Evolutionary conservation across 352 stramenopile genomes (phyloP), one percentile per base, ranked within the genome.

Genomic region (Pythium sukuiense): DNA sequence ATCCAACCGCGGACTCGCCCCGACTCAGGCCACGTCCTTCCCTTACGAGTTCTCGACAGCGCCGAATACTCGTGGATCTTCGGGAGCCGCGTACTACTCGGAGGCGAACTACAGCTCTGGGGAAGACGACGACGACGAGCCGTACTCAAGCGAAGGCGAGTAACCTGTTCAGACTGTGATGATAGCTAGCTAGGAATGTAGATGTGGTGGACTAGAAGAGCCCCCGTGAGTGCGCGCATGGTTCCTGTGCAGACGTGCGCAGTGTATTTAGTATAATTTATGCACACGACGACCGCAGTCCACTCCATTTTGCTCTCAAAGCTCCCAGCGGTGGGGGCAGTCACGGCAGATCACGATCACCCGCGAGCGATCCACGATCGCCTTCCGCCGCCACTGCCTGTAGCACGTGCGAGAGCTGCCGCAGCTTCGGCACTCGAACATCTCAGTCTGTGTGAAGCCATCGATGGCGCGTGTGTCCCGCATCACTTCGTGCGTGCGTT

Each of bases 401-500:
- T 95, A 93, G 55, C 86, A 77, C 59, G 85, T 95, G 48, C 83
- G 77, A 29, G 77, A 79, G 43, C 80, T 89, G 13, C 87, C 85
- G 49, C 87, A 95, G 56, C 77, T 88, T 30, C 85, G 87, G 63
- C 87, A 95, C 68, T 93, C 86, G 32, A 95, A 95, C 29, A 93
- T 65, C 48, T 91, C 81, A 13, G 85, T 85, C 71, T 93, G 83
- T 45, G 76, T 80, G 61, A 92, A 89, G 37, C 85, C 84, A 3
- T 92, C 80, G 18, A 79, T 73, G 49, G 86, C 81, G 3, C 77
- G 75, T 35, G 75, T 71, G 62, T 92, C 73, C 18, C 87, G 83
- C 81, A 89, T 95, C 27, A 95, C 87, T 61, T 95, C 85, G 72
- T 86, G 75, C 5, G 87, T 95, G 35, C 87, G 85, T 55, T 93